phyloP scores from a whole-genome alignment of 1,284 basidiomycete genomes.

The Malassezia slooffiae region DNA sequence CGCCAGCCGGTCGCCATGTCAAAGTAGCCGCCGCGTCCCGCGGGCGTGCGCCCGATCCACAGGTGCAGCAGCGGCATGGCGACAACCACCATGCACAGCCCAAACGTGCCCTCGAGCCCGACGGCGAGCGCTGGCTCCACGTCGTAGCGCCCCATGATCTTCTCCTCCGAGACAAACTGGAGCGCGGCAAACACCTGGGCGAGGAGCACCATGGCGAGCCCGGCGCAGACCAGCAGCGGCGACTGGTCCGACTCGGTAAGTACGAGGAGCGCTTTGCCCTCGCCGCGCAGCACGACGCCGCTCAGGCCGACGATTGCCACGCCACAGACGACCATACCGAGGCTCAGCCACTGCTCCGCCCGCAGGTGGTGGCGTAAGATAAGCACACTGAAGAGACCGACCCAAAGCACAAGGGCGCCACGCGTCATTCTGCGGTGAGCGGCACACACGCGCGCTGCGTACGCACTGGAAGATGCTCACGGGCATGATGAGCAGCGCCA shows the following conservation, averaged over 20 bases:
- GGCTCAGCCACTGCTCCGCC: conserved; percentile 63
- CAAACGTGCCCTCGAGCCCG: conserved; percentile 87
- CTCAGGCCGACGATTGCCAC: conserved; percentile 83
- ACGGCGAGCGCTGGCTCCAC: conserved; percentile 87
- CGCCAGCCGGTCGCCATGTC: conserved; percentile 79
- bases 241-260: conserved; percentile 3
- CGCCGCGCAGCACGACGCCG: conserved; percentile 49
- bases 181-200: conserved; percentile 91
- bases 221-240: conserved; percentile 18
- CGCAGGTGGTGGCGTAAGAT: conserved; percentile 58
- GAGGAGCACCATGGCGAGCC: conserved; percentile 81
- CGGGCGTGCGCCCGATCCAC: conserved; percentile 49
- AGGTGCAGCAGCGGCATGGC: conserved; percentile 62
- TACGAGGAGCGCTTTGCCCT: not conserved
- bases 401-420: conserved; percentile 91
- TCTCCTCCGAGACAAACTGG: conserved; percentile 78
- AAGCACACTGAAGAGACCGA: conserved; percentile 79
- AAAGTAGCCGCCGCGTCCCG: conserved; percentile 67
- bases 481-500: conserved; percentile 84
- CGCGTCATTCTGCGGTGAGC: too few species aligned
- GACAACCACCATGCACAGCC: conserved; percentile 63
- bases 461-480: conserved; percentile 90
- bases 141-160: conserved; percentile 72
- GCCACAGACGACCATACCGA: conserved; percentile 79
- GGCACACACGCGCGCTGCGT: too few species aligned